Evolutionary conservation across 116 monocot genomes (phyloP).

Genomic region (Iris pallida): DNA sequence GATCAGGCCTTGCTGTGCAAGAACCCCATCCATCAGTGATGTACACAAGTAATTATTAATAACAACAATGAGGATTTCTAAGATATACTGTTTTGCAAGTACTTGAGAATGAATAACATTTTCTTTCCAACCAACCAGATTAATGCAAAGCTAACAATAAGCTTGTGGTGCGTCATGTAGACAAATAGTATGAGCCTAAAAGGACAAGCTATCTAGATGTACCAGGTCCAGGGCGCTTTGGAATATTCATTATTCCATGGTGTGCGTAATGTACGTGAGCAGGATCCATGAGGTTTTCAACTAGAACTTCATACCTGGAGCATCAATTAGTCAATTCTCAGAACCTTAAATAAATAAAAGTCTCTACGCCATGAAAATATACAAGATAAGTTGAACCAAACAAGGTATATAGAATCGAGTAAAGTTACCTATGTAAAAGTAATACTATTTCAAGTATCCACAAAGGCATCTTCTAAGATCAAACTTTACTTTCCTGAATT

Average conservation of each 20-base stretch:
- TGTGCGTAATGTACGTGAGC: constrained; percentile 94
- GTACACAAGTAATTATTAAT: not conserved
- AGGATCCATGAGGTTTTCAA: constrained; percentile 95
- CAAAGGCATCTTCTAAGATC: not conserved
- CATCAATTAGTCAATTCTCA: not conserved
- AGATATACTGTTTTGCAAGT: no score
- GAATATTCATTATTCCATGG: constrained; percentile 56
- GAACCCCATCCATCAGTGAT: constrained; percentile 6
- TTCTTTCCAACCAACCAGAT: no score
- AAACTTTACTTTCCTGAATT: not conserved
- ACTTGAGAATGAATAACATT: no score
- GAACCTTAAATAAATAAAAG: no score
- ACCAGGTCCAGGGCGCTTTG: constrained; percentile 30
- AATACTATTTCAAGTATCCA: no score
- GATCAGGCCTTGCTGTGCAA: constrained; percentile 43
- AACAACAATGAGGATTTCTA: no score
- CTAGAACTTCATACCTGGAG: constrained; percentile 80
- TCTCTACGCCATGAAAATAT: no score
- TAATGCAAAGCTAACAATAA: no score
- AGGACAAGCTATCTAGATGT: constrained; percentile 16
- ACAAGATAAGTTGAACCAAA: no score
- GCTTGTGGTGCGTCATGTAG: not conserved
- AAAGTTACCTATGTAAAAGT: no score
- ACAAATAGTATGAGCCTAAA: not conserved
- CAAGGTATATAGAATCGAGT: no score